These are phyloP conservation scores for Talinum fruticosum DNA, from an alignment of 148 eudicot species.

Conservation along the genomic window DNA sequence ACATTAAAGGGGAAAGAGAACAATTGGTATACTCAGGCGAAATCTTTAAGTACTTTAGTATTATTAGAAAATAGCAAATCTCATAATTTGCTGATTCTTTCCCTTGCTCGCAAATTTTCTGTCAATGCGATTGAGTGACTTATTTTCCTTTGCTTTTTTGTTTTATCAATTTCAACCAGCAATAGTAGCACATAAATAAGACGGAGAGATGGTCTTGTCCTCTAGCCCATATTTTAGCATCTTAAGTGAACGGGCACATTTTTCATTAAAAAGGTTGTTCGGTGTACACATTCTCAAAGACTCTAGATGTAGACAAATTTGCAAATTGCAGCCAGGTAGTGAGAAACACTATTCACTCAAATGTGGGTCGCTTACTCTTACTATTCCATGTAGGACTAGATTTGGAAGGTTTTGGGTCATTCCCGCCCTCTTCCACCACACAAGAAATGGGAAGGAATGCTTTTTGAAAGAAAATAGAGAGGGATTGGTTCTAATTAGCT, in stretches of 20 bases:
- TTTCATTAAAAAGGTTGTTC: neutral
- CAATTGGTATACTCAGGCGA: neutral
- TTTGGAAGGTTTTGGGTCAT: neutral
- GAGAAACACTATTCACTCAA: constrained; percentile 14
- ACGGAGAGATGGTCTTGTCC: constrained; percentile 3
- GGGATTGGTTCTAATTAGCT: neutral
- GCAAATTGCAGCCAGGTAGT: neutral
- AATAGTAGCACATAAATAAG: neutral
- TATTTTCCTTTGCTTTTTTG: neutral
- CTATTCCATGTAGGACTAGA: constrained; percentile 20
- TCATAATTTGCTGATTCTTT: neutral
- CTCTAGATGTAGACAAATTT: neutral
- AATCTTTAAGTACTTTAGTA: neutral
- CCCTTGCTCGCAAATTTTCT: neutral
- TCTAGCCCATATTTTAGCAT: neutral
- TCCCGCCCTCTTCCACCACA: neutral
- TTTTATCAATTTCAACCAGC: no score
- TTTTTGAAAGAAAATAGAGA: neutral
- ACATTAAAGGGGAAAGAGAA: neutral
- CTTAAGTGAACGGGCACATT: neutral
- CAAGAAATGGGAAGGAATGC: neutral
- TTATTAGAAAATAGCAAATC: neutral
- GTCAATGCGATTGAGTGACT: neutral
- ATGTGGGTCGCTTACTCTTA: constrained; percentile 8
- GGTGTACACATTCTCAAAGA: constrained; percentile 1